Evolutionary conservation across 2,329 filamentous ascomycete species (phyloP), one percentile per base, ranked within the genome.

Genomic region (Fusarium pseudocircinatum): DNA sequence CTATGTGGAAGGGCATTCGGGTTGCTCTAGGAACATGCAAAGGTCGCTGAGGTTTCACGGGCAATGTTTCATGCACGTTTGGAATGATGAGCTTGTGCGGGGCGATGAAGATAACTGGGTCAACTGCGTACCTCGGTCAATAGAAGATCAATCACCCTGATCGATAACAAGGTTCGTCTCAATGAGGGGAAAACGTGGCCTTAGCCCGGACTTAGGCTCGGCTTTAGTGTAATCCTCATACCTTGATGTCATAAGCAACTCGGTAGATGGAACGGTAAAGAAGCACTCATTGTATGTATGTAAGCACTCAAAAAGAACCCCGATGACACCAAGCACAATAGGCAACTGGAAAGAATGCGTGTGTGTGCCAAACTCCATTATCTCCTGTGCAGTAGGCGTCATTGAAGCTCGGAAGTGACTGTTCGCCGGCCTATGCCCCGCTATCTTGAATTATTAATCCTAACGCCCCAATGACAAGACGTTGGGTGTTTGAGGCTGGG

Each of bases 31-130:
- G 30, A 24, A 62, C 22, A 34, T n/a, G 28, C 4, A 68, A 83
- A 94, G 69, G 87, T 88, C 63, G 93, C n/a, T 37, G 16, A 64
- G 22, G 22, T 16, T 39, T 16, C 12, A 40, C 9, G 3, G 36
- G 1, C 16, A 24, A 12, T 28, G n/a, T 16, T 56, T 34, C 18
- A 54, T 26, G 4, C 15, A 40, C 13, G 28, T 36, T 39, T 34
- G 20, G 14, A 36, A 42, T 26, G 26, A n/a, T 36, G 42, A 49
- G 54, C 42, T 47, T 50, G n/a, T n/a, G 32, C 52, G 52, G 37
- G 52, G 52, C 20, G 6, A 56, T 56, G 16, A 32, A 56, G 26
- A 56, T 43, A 32, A 56, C 24, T 15, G 24, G 24, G 42, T 28
- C 43, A 28, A n/a, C 18, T 20, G 39, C n/a, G 12, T 59, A 50